These are phyloP conservation scores for Phylloporus rhodoxanthus DNA, from an alignment of 768 basidiomycete genomes.

Conservation along the genomic window DNA sequence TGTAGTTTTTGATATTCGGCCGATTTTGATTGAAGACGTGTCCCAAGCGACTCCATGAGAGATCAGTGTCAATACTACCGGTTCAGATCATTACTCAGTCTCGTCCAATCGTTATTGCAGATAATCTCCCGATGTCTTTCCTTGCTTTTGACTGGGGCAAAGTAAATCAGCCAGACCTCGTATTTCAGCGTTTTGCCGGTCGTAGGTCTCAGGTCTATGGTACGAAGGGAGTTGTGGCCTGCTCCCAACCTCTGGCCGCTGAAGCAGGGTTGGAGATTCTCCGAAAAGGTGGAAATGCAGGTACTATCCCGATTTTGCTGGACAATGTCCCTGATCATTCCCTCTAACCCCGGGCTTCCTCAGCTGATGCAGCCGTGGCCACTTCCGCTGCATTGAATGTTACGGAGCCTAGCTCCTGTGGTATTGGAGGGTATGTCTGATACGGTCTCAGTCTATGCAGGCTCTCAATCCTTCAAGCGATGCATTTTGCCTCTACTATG, in stretches of 20 bases:
- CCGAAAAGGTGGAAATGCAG: constrained; percentile 92
- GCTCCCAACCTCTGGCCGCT: constrained; percentile 86
- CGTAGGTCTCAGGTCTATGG: constrained; percentile 84
- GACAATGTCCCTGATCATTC: not conserved
- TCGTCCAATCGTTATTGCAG: no score
- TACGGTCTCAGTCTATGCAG: not conserved
- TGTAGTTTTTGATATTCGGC: constrained; percentile 80
- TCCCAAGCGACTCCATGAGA: constrained; percentile 47
- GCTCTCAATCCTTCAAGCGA: constrained; percentile 44
- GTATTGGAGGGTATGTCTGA: constrained; percentile 75
- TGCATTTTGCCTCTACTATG: constrained; percentile 90
- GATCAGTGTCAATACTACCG: constrained; percentile 7
- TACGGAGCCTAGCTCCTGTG: constrained; percentile 81
- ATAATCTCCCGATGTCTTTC: constrained; percentile 18
- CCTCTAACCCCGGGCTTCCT: not conserved
- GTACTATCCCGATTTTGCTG: constrained; percentile 35
- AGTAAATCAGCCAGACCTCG: constrained; percentile 60
- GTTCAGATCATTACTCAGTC: no score
- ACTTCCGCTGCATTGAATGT: constrained; percentile 89
- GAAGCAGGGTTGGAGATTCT: constrained; percentile 91
- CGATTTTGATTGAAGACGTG: constrained; percentile 61
- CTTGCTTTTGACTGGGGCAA: constrained; percentile 49
- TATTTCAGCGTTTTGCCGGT: constrained; percentile 70
- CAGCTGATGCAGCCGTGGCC: constrained; percentile 93
- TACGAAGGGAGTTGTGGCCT: constrained; percentile 81